Evolutionary conservation across 2,329 filamentous ascomycete genomes (phyloP), one percentile per base, ranked within the genome.

Genomic region (Grosmannia serpens): DNA sequence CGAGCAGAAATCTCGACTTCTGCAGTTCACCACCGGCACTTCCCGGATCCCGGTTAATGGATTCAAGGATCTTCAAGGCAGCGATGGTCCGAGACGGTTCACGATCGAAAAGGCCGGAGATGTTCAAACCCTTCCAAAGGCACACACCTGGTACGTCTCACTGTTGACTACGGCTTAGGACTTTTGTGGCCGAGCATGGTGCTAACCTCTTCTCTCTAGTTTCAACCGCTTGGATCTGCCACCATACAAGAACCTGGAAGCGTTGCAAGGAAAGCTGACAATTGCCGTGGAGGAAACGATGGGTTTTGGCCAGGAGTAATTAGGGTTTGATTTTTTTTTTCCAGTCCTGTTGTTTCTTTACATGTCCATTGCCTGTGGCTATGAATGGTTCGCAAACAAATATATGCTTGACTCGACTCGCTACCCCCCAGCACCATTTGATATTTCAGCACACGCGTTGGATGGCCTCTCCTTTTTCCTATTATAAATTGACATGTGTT

Each of bases 211-310:
- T n/a, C 5, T 35, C 7, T 13, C 13, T 63, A 95, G 91, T 75
- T 99, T 99, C 81, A 99, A 99, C 73, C 91, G 94, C 67, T 82
- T 99, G 64, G 94, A 99, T 74, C 77, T 99, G 55, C 94, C 94
- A 47, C 86, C 90, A 31, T 99, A 99, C 71, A 97, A 96, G 78
- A 84, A 80, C 26, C 81, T 91, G 67, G 92, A 97, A 63, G 83
- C 83, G 66, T 79, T 99, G 64, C 87, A 92, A 70, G 79, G 86
- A 69, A 99, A 99, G 75, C 79, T 99, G 66, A 94, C 91, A 8
- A 95, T 96, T 74, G 94, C 94, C 29, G 94, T 99, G 58, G 94
- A 99, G 75, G 94, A 99, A 77, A 99, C 94, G 0, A 91, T 99
- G 78, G 94, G 94, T 62, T 99, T 99, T 71, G 94, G 94, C 64